Base-by-base conservation (phyloP, 2,329 filamentous ascomycete genomes). In the Harringtonia lauricola region DNA sequence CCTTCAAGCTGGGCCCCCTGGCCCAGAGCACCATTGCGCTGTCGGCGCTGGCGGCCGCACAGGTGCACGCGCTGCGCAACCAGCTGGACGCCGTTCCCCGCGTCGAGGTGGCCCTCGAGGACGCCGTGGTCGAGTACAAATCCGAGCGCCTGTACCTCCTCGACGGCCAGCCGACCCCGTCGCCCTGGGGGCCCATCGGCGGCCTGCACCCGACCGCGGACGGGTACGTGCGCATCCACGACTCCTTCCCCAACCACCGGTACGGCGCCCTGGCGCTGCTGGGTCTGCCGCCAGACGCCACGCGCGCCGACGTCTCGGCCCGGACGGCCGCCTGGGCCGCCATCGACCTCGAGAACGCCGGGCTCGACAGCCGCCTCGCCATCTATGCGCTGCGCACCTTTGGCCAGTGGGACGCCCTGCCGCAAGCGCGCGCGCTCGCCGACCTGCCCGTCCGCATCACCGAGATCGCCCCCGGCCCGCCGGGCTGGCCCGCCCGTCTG, bases 161-260 rank as follows among this genome's bases (percentile, higher is more conserved):
- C 4, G 54, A 66, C 21, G 63, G 60, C 3, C 54, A 59, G n/a
- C 53, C 59, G 1, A 26, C 57, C 0, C 51, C 55, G 0, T 56
- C 61, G 0, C 41, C 57, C 0, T 68, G 63, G 58, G 65, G 64
- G 0, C 55, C 61, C 0, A 63, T 78, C 3, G 70, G 72, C 2
- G 74, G 73, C 1, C 51, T 77, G 0, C 66, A 79, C 51, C 61
- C 60, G 42, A 67, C 72, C 0, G 54, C 56, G 0, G 72, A 77
- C 46, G 73, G 72, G 1, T 59, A 71, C 40, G 65, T 79, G 3
- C 64, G 73, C 2, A 65, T 78, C 37, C 74, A 79, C 47, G 74
- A 77, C 43, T 55, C 55, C 0, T 77, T 78, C 44, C 61, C 65
- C 0, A 65, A 76, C 41, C 74, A 79, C 46, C 62, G 64, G 0